These are phyloP conservation scores for Pluteus cervinus DNA, from an alignment of 768 basidiomycete species.

Conservation along the genomic window DNA sequence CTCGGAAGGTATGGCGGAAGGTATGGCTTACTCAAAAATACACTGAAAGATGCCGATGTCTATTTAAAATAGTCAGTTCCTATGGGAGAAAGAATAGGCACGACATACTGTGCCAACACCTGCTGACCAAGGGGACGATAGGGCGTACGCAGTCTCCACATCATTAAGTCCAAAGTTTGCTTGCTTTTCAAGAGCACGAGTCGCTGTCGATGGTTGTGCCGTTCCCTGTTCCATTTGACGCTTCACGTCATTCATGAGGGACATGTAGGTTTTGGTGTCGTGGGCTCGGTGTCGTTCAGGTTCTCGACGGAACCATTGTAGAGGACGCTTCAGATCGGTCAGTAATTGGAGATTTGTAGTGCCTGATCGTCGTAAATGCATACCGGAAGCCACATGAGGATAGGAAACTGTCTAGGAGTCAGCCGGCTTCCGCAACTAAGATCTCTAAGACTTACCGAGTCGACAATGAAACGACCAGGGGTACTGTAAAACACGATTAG, in stretches of 20 bases:
- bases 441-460: slow-evolving; percentile 14
- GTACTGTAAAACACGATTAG: slow-evolving; percentile 5
- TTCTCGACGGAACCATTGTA: slow-evolving; percentile 25
- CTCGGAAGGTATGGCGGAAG: slow-evolving; percentile 1
- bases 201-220: slow-evolving; percentile 27
- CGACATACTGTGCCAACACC: slow-evolving; percentile 22
- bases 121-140: slow-evolving; percentile 23
- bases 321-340: slow-evolving; percentile 11
- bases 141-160: slow-evolving; percentile 35
- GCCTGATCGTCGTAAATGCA: no score
- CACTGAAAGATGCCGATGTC: slow-evolving; percentile 11
- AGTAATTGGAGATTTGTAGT: not conserved
- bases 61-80: not conserved
- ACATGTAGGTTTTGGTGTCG: slow-evolving; percentile 18
- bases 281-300: slow-evolving; percentile 16
- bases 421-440: slow-evolving; percentile 12
- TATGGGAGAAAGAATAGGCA: not conserved
- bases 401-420: slow-evolving; percentile 7
- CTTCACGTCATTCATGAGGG: slow-evolving; percentile 18
- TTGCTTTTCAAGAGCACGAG: slow-evolving; percentile 33
- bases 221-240: slow-evolving; percentile 14
- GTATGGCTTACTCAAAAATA: slow-evolving; percentile 11
- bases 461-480: slow-evolving; percentile 15
- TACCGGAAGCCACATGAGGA: slow-evolving; percentile 11
- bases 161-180: slow-evolving; percentile 33